Conservation (phyloP, 1,139 yeast genomes). For the Suhomyces bokatorum region DNA sequence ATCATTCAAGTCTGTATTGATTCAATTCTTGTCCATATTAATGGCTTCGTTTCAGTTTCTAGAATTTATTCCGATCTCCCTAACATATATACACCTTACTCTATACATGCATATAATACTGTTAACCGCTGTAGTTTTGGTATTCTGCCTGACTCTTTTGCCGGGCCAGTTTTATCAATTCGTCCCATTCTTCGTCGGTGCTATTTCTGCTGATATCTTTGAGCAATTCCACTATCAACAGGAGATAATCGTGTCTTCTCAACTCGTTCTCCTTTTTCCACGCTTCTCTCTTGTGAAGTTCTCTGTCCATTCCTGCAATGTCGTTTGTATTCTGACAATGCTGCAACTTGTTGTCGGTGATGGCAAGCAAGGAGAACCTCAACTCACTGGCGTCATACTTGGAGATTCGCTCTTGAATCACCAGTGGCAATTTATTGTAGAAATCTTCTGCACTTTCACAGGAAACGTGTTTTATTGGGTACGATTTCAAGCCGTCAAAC, state of each 20-base stretch:
- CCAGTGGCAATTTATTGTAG: constrained; percentile 41
- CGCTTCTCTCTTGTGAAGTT: constrained; percentile 35
- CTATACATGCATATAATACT: too few species aligned
- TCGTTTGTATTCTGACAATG: constrained; percentile 42
- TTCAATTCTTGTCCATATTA: too few species aligned
- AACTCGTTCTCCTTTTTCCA: constrained; percentile 46
- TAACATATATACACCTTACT: too few species aligned
- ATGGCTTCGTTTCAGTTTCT: too few species aligned
- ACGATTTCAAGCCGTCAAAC: constrained; percentile 63
- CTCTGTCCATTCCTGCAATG: constrained; percentile 25
- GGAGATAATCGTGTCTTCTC: constrained; percentile 58
- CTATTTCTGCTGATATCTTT: constrained; percentile 38
- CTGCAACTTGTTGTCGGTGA: constrained; percentile 53
- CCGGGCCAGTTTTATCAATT: constrained; percentile 35
- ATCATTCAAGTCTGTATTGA: too few species aligned
- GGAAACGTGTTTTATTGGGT: constrained; percentile 55
- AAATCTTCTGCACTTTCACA: constrained; percentile 46
- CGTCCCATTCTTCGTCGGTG: constrained; percentile 49
- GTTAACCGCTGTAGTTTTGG: not conserved
- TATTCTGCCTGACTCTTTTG: constrained; percentile 20
- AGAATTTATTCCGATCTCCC: too few species aligned
- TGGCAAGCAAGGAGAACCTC: constrained; percentile 60
- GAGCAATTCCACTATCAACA: constrained; percentile 49
- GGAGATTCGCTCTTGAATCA: constrained; percentile 47
- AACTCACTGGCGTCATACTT: constrained; percentile 51